These are phyloP conservation scores for Lasiodiplodia theobromae DNA, from an alignment of 2,329 filamentous ascomycete species.

Conservation along the genomic window DNA sequence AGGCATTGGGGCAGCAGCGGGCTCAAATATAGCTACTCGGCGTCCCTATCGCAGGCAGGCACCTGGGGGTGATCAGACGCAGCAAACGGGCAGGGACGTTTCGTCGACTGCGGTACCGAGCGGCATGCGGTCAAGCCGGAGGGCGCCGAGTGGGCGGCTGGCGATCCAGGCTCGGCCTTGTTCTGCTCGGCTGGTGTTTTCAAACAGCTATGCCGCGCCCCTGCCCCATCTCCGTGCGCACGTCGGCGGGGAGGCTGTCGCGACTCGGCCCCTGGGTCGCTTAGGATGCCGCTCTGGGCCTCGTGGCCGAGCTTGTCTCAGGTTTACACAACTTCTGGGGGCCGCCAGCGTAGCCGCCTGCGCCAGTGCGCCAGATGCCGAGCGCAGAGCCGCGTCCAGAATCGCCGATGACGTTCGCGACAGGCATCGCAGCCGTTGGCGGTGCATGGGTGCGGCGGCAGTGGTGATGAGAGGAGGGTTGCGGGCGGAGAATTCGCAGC, in stretches of 20 bases:
- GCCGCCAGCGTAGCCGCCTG: constrained; percentile 2
- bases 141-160: neutral
- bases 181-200: constrained; percentile 27
- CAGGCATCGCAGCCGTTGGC: neutral
- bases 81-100: constrained; percentile 4
- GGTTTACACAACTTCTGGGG: constrained; percentile 26
- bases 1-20: neutral
- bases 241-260: constrained; percentile 8
- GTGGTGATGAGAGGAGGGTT: constrained; percentile 7
- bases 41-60: neutral
- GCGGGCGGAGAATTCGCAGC: neutral
- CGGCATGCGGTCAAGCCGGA: neutral
- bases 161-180: constrained; percentile 3
- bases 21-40: constrained; percentile 19
- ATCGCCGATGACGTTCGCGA: constrained; percentile 7
- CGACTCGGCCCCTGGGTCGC: neutral
- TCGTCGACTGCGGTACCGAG: constrained; percentile 18
- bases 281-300: neutral
- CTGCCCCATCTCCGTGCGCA: constrained; percentile 29
- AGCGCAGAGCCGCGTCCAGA: constrained; percentile 9
- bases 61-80: neutral
- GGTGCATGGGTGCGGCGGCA: neutral
- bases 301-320: constrained; percentile 22
- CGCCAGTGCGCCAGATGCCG: constrained; percentile 11
- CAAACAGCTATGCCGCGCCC: constrained; percentile 26